A percentile compares a stretch with the other conserved stretches of the same genome.
Conservation (phyloP, 495 filamentous ascomycete species). For the Massariosphaeria phaeospora region DNA sequence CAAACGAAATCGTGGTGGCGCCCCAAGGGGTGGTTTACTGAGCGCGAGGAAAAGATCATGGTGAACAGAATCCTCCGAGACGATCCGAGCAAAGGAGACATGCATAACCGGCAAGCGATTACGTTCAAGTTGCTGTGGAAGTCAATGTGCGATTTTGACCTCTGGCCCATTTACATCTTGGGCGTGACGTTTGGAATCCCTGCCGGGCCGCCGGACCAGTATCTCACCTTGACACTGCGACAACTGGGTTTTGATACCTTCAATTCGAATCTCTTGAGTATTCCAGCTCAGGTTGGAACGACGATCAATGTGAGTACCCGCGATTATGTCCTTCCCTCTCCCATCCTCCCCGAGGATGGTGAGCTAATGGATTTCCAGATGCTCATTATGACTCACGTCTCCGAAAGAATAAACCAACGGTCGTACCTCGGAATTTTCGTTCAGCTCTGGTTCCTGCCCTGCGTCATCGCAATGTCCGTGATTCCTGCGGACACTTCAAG, state of each 20-base stretch:
- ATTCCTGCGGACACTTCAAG: slow-evolving; percentile 43
- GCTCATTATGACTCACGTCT: slow-evolving; percentile 6
- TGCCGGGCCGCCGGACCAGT: slow-evolving; percentile 46
- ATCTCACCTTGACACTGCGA: slow-evolving; percentile 58
- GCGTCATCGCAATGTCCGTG: slow-evolving; percentile 50
- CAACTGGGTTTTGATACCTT: slow-evolving; percentile 60
- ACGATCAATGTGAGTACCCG: neutral
- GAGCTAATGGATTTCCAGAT: neutral
- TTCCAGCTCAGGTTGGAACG: slow-evolving; percentile 42
- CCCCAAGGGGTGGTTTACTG: slow-evolving; percentile 69
- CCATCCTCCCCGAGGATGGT: neutral
- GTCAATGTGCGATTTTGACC: slow-evolving; percentile 58
- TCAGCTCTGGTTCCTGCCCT: slow-evolving; percentile 38
- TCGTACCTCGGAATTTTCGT: neutral
- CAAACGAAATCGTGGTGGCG: slow-evolving; percentile 64
- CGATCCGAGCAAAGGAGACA: slow-evolving; percentile 60
- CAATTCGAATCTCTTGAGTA: slow-evolving; percentile 61
- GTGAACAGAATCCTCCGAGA: slow-evolving; percentile 48
- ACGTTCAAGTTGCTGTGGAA: slow-evolving; percentile 53
- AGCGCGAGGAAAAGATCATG: slow-evolving; percentile 41
- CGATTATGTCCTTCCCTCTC: neutral
- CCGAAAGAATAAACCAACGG: neutral
- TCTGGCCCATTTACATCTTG: slow-evolving; percentile 62
- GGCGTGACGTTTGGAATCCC: slow-evolving; percentile 56
- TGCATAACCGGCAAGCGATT: slow-evolving; percentile 56